Conservation (phyloP, 169 alveolate genomes). For the Plasmodium berghei region DNA sequence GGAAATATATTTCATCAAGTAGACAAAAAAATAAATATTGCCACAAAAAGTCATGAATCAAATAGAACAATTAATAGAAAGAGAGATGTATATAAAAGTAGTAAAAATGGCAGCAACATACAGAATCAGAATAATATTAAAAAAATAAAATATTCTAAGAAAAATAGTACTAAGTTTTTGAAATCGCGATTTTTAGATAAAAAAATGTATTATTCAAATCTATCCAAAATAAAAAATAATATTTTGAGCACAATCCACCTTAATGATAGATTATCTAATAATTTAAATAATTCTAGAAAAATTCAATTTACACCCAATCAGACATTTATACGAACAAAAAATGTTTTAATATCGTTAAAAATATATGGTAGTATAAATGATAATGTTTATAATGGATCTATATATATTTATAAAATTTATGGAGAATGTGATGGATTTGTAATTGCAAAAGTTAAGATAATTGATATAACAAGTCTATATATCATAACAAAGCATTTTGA, state of each 20-base stretch:
- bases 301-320: conserved; percentile 2
- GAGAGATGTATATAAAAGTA: neutral
- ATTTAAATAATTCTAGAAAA: neutral
- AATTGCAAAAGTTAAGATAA: neutral
- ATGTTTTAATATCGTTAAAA: conserved; percentile 4
- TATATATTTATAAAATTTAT: conserved; percentile 6
- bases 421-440: conserved; percentile 15
- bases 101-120: neutral
- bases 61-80: neutral
- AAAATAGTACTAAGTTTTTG: neutral
- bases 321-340: conserved; percentile 20
- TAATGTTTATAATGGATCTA: too few relatives aligned
- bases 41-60: too few relatives aligned
- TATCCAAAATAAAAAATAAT: conserved; percentile 1
- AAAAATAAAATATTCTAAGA: neutral
- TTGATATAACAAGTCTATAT: neutral
- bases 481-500: conserved; percentile 31
- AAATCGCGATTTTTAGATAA: conserved; percentile 1
- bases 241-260: conserved; percentile 6
- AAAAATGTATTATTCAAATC: neutral
- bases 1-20: too few relatives aligned
- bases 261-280: neutral
- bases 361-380: neutral
- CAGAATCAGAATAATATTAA: neutral
- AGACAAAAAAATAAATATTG: too few relatives aligned